phyloP scores from a whole-genome alignment of 129 eudicot species.

The Pseudognaphalium luteoalbum region DNA sequence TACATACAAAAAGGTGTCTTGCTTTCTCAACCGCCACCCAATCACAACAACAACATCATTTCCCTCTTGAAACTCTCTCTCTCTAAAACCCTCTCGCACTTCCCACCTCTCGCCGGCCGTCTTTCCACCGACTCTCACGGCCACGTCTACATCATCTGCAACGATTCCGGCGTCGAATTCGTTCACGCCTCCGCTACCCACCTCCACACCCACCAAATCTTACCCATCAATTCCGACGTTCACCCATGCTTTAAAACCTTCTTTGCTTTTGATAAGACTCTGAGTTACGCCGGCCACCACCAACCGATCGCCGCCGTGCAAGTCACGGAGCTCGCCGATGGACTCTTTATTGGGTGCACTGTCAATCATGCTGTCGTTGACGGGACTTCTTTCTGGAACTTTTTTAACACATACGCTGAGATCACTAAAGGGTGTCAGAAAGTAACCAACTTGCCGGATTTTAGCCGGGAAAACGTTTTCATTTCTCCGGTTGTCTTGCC shows the following conservation, averaged over 20 bases:
- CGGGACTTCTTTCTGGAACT: constrained; percentile 89
- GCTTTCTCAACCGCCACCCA: constrained; percentile 47
- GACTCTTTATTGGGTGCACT: constrained; percentile 67
- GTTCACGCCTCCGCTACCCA: constrained; percentile 52
- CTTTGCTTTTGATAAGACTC: constrained; percentile 66
- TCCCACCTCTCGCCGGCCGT: constrained; percentile 81
- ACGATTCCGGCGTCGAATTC: constrained; percentile 61
- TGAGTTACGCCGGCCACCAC: constrained; percentile 75
- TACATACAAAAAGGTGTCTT: constrained; percentile 85
- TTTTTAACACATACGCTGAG: constrained; percentile 82
- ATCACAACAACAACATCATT: constrained; percentile 29
- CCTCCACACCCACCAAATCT: constrained; percentile 18
- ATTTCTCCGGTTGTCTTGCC: constrained; percentile 59
- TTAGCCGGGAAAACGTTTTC: constrained; percentile 57
- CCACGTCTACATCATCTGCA: constrained; percentile 60
- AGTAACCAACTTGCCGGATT: constrained; percentile 51
- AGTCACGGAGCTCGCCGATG: constrained; percentile 71
- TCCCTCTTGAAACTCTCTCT: constrained; percentile 55
- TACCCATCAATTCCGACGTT: constrained; percentile 38
- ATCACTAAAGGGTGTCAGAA: constrained; percentile 41
- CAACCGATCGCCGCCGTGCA: constrained; percentile 76
- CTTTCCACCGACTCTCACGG: constrained; percentile 55
- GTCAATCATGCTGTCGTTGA: constrained; percentile 81
- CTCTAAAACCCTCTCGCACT: constrained; percentile 64
- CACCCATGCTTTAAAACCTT: constrained; percentile 50